These are phyloP conservation scores for Candida michaelii DNA, from an alignment of 805 yeast species.

Conservation along the genomic window DNA sequence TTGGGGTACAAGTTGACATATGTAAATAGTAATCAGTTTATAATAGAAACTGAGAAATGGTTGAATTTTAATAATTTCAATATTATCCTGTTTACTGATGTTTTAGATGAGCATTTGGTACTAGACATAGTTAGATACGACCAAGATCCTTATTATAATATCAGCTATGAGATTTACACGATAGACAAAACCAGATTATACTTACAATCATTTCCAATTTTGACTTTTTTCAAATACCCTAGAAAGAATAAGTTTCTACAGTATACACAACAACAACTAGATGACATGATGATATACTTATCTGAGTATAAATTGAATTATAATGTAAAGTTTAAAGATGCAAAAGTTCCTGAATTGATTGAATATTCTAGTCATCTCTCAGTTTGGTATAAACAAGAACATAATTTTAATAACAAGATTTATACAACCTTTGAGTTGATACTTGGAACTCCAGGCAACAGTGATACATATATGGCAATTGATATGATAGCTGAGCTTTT, in stretches of 20 bases:
- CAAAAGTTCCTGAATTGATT: conserved; percentile 36
- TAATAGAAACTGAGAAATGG: conserved; percentile 9
- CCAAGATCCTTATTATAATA: conserved; percentile 10
- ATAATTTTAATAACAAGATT: conserved; percentile 27
- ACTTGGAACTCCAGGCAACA: not conserved
- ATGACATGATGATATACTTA: not conserved
- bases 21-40: conserved; percentile 4
- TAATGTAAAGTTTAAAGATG: conserved; percentile 21
- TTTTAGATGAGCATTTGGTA: conserved; percentile 7
- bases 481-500: conserved; percentile 56
- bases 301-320: conserved; percentile 1
- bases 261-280: not conserved
- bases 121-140: conserved; percentile 22
- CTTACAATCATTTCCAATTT: not conserved
- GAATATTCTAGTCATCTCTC: conserved; percentile 38
- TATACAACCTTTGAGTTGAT: conserved; percentile 48
- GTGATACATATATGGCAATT: conserved; percentile 26
- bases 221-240: conserved; percentile 25
- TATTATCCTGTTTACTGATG: conserved; percentile 8
- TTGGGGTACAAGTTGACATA: conserved; percentile 13
- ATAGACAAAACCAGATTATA: conserved; percentile 3
- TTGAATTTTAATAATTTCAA: conserved; percentile 13
- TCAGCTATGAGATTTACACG: not conserved
- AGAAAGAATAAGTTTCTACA: conserved; percentile 5
- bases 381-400: conserved; percentile 51